Evolutionary conservation across 2,329 filamentous ascomycete species (phyloP), one percentile per base, ranked within the genome.

Genomic region (Xylariales sp.): DNA sequence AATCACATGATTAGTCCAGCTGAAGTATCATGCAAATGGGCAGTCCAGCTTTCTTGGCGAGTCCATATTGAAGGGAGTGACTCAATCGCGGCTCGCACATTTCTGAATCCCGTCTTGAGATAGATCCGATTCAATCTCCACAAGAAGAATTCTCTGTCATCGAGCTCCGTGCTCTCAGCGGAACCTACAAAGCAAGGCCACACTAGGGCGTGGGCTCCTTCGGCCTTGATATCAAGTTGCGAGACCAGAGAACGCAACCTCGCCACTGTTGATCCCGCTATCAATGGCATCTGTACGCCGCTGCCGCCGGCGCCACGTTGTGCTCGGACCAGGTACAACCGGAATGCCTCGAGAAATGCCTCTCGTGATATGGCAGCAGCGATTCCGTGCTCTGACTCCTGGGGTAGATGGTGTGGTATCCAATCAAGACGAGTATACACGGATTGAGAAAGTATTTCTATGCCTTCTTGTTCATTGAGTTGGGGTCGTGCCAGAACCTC

Each of bases 141-240:
- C 0, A 49, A 48, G 31, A 67, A 67, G 19, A 64, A 67, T 0
- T 46, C 36, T 2, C 61, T 49, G 33, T 67, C 60, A 15, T 53
- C 52, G 1, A 56, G 54, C 1, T 58, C 46, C 0, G 49, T 50
- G 27, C 62, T 66, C 38, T 66, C 63, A 0, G 62, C 62, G 0
- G 61, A 62, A 1, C 60, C 63, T 1, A 67, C 53, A 20, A 67
- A 67, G 36, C 57, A 66, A 1, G 59, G 50, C 64, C 64, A 67
- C 0, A 66, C 62, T 1, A 67, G 55, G 1, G 61, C 57, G 28
- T 67, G 63, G 0, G 54, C 52, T 3, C 63, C 62, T 4, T 54
- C 53, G 1, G 50, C 54, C 2, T 50, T 38, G 1, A 51, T 43
- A 5, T 53, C 47, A 5, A 66, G 38, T 5, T 43, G 43, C 2